Evolutionary conservation across 2,329 filamentous ascomycete genomes (phyloP).

Genomic region (Aureobasidium lini): DNA sequence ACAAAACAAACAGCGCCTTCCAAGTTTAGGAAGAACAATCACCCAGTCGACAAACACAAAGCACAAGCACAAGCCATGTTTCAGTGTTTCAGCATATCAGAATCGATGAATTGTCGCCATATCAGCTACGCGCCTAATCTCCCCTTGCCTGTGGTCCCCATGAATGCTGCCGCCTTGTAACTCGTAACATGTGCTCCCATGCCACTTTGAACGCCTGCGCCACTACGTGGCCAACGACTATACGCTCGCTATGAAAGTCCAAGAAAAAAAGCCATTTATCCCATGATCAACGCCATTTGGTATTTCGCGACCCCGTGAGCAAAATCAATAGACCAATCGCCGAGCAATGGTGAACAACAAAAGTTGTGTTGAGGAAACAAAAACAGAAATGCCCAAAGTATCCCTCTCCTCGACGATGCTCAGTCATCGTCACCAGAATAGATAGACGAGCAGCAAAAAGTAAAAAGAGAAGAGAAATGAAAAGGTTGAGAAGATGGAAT

Average conservation of each 20-base stretch:
- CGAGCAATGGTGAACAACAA: neutral
- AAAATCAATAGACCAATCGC: constrained; percentile 8
- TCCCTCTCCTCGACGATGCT: neutral
- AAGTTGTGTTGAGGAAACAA: neutral
- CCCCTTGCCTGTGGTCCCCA: neutral
- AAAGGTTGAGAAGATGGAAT: neutral
- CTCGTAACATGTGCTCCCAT: neutral
- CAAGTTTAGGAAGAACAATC: neutral
- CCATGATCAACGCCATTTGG: constrained; percentile 12
- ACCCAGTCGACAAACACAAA: neutral
- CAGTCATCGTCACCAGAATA: neutral
- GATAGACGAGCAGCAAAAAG: neutral
- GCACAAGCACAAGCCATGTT: constrained; percentile 9
- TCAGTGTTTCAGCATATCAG: neutral
- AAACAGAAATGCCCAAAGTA: neutral
- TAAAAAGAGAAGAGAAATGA: neutral
- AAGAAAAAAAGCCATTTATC: neutral
- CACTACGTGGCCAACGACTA: neutral
- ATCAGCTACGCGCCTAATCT: constrained; percentile 5
- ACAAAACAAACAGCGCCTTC: neutral
- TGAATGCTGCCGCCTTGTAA: neutral
- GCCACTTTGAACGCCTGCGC: constrained; percentile 10
- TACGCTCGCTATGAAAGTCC: constrained; percentile 5
- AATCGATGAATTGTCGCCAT: constrained; percentile 4
- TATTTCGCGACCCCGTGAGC: constrained; percentile 8